Evolutionary conservation across 2,329 filamentous ascomycete species (phyloP).

Genomic region (Pseudogymnoascus sp.): DNA sequence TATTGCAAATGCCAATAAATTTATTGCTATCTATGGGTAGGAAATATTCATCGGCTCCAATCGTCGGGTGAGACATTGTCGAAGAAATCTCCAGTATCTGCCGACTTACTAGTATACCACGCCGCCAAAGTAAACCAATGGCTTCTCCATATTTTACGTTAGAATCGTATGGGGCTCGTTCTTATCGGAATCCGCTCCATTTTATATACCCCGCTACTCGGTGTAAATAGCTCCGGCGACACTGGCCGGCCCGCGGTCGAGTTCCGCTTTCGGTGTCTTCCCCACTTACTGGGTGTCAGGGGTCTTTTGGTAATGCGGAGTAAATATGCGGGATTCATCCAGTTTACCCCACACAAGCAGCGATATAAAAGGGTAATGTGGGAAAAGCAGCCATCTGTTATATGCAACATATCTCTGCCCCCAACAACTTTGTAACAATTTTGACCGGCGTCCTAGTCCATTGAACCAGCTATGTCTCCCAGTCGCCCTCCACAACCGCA

Average conservation of each 20-base stretch:
- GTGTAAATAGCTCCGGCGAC: not conserved
- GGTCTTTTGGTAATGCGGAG: not conserved
- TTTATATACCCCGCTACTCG: constrained; percentile 2
- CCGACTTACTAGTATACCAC: not conserved
- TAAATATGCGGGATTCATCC: constrained; percentile 1
- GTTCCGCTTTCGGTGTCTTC: not conserved
- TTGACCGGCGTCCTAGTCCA: not conserved
- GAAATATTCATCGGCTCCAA: not conserved
- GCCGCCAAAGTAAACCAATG: not conserved
- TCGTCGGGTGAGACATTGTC: no score
- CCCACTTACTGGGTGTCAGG: not conserved
- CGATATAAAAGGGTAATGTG: not conserved
- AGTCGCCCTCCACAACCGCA: not conserved
- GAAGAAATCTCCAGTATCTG: not conserved
- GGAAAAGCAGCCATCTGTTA: not conserved
- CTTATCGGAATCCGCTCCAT: not conserved
- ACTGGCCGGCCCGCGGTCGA: not conserved
- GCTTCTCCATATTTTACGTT: not conserved
- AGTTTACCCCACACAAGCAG: not conserved
- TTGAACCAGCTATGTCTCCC: not conserved
- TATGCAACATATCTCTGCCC: not conserved
- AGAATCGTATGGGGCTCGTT: not conserved
- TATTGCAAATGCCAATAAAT: not conserved
- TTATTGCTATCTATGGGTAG: not conserved
- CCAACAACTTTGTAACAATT: not conserved